Percentiles rank a stretch among this genome's conserved stretches.
Conservation (phyloP, 2,329 filamentous ascomycete species). For the Penicillium sp. region DNA sequence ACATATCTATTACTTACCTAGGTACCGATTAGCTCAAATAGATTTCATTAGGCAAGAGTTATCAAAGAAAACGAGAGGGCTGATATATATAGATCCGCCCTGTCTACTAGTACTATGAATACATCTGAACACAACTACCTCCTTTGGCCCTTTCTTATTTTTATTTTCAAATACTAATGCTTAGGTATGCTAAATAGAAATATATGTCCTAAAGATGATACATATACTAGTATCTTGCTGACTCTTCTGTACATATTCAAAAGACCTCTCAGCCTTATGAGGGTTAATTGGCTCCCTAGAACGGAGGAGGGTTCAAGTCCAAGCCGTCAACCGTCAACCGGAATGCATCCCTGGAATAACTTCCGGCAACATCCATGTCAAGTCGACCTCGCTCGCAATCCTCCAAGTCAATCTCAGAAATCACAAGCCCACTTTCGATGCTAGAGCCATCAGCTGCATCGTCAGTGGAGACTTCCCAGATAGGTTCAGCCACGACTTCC, state of each 20-base stretch:
- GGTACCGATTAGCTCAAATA: neutral
- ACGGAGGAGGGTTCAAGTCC: slow-evolving; percentile 52
- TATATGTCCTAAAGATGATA: neutral
- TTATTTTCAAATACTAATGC: neutral
- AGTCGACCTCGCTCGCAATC: slow-evolving; percentile 74
- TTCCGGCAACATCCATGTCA: slow-evolving; percentile 75
- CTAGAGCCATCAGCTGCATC: slow-evolving; percentile 24
- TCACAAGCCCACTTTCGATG: slow-evolving; percentile 47
- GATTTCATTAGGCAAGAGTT: neutral
- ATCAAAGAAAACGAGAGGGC: too few relatives aligned
- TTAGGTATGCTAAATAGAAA: neutral
- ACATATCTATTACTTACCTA: neutral
- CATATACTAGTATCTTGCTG: too few relatives aligned
- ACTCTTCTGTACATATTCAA: neutral
- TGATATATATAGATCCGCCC: neutral
- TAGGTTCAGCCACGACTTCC: slow-evolving; percentile 66
- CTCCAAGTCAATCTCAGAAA: slow-evolving; percentile 71
- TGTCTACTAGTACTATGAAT: neutral
- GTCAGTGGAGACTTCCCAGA: slow-evolving; percentile 59
- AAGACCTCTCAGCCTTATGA: neutral
- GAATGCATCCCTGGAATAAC: slow-evolving; percentile 67
- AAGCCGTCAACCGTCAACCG: slow-evolving; percentile 52
- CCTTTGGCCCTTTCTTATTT: neutral
- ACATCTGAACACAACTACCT: neutral
- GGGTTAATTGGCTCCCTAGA: slow-evolving; percentile 8